Evolutionary conservation across 805 yeast genomes (phyloP), one percentile per base, ranked within the genome.

Genomic region (Priceomyces medius): DNA sequence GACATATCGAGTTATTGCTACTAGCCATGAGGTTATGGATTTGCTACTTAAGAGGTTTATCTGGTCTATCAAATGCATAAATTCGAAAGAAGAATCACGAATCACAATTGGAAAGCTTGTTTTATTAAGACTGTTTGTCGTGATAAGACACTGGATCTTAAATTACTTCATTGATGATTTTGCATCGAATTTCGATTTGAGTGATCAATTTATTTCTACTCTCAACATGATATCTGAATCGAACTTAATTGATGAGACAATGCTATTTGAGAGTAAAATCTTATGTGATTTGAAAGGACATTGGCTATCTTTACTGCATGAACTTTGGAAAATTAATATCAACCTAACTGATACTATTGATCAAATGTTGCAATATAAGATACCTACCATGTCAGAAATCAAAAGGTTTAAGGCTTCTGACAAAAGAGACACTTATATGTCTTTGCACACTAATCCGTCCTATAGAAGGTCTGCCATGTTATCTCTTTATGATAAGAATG

Each of bases 81-180:
- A 58, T 39, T 56, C 64, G 2, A 45, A 50, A 20, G 45, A 47
- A 18, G 55, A 52, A n/a, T 53, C 57, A 19, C 54, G 59, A 19
- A 46, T 49, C 7, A 56, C 71, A 45, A 55, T 74, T 3, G 95
- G 95, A 1, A 76, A 81, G 44, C 68, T 85, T 34, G 82, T 84
- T 2, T 68, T 87, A 9, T 75, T 90, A 27, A 73, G 98, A 53
- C 83, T 95, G 0, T 91, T 90, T 66, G 96, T 88, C 20, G 81
- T 85, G 20, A 52, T 93, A 32, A 77, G 97, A 54, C 96, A 88
- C 65, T 91, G 98, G 96, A 60, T 91, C 14, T 63, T 87, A 44
- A 91, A 90, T 61, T 90, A 87, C 59, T 93, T 88, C 54, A 74
- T 80, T 31, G 91, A 87, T 56, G 98, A 93, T 61, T 93, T 71